Evolutionary conservation across 2,329 filamentous ascomycete species (phyloP).

Genomic region (Fusarium anthophilum): DNA sequence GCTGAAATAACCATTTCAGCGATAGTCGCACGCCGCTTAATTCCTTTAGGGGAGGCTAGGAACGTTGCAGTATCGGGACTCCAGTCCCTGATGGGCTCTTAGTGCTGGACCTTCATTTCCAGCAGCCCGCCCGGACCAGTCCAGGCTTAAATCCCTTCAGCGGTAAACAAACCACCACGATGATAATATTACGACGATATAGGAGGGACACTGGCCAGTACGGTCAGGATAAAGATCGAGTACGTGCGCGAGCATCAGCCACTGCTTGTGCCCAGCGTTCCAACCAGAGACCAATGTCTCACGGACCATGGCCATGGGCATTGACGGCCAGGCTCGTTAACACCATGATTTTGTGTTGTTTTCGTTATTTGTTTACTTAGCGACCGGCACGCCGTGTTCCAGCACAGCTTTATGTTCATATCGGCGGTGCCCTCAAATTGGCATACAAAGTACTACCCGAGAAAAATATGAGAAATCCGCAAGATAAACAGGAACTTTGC

Average conservation of each 20-base stretch:
- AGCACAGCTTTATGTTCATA: slow-evolving; percentile 7
- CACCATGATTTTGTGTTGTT: slow-evolving; percentile 15
- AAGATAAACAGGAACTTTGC: not conserved
- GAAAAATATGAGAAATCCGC: not conserved
- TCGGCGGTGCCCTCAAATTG: slow-evolving; percentile 5
- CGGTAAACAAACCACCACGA: slow-evolving; percentile 20
- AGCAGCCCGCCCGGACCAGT: slow-evolving; percentile 23
- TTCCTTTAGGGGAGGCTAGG: slow-evolving; percentile 18
- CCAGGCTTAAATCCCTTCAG: slow-evolving; percentile 24
- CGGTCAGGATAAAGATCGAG: slow-evolving; percentile 22
- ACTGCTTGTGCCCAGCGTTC: slow-evolving; percentile 29
- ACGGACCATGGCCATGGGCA: slow-evolving; percentile 24
- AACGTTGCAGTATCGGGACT: slow-evolving; percentile 26
- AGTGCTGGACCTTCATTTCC: slow-evolving; percentile 38
- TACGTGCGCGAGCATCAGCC: slow-evolving; percentile 28
- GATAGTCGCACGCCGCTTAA: slow-evolving; percentile 35
- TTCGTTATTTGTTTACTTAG: slow-evolving; percentile 42
- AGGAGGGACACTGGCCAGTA: slow-evolving; percentile 16
- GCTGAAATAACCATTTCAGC: slow-evolving; percentile 29
- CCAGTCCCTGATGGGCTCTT: slow-evolving; percentile 29
- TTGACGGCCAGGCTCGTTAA: slow-evolving; percentile 21
- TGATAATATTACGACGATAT: slow-evolving; percentile 4
- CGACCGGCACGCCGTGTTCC: slow-evolving; percentile 16
- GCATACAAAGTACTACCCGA: not conserved
- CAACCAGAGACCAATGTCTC: slow-evolving; percentile 35